Evolutionary conservation across 2,329 filamentous ascomycete species (phyloP), one percentile per base, ranked within the genome.

Genomic region (Rugonectria rugulosa): DNA sequence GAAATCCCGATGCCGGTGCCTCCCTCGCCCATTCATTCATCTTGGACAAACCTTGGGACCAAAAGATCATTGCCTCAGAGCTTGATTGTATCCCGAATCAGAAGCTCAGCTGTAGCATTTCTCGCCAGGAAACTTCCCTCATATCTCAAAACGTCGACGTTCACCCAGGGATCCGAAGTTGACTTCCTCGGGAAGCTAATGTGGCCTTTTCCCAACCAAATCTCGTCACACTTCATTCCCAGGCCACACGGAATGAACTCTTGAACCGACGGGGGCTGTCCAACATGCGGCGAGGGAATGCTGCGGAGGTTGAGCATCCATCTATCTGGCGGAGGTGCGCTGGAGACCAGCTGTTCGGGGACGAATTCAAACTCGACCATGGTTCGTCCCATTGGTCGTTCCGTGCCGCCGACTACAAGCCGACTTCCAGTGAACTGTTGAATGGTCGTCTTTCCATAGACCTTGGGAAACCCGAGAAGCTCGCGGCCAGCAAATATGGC

Each of bases 281-380:
- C 38, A 15, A 38, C 11, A 23, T 45, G 21, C 12, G 44, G 50
- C 3, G 54, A 49, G 2, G 54, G 54, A 20, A 57, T 54, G 8
- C 38, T 54, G 11, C 54, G 54, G 23, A 57, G 50, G 23, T 45
- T 57, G 31, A 57, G 50, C 38, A 44, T 49, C 50, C 38, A 57
- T 32, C 34, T 44, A n/a, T 53, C 43, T 11, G 26, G 45, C 9
- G 38, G 44, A n/a, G 54, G 54, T 10, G 51, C 32, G 12, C 21
- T 15, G 11, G 26, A 17, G n/a, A 57, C 8, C 21, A 48, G 26
- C 32, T 53, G 44, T 7, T 57, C 31, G 5, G 54, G 50, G 10
- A 57, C 45, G 32, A 57, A 57, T 34, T 57, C 50, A 45, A 57
- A 57, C 34, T 49, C 50, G 19, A 57, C 27, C 26, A 57, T 34